Conservation (phyloP, 2,329 filamentous ascomycete genomes). For the Talaromyces amestolkiae region DNA sequence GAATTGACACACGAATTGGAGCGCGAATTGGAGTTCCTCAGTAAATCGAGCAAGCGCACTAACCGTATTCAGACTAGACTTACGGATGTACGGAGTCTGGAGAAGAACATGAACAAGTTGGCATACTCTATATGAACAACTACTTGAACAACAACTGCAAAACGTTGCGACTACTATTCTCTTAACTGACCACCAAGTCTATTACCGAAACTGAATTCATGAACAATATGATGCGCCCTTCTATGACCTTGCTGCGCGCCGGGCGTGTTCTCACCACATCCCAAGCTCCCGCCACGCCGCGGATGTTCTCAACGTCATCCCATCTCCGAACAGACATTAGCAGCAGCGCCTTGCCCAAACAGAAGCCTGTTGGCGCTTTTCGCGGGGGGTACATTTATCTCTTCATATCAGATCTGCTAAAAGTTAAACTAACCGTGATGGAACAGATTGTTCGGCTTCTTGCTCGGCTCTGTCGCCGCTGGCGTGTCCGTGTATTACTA, state of each 20-base stretch:
- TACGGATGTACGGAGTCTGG: not conserved
- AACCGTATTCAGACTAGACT: not conserved
- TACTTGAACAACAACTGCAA: not conserved
- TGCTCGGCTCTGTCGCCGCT: conserved; percentile 76
- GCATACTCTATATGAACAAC: not conserved
- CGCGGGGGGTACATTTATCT: conserved; percentile 62
- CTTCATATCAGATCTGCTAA: conserved; percentile 15
- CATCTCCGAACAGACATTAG: conserved; percentile 36
- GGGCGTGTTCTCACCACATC: conserved; percentile 27
- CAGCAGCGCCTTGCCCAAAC: conserved; percentile 46
- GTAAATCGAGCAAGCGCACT: not conserved
- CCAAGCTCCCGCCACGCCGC: conserved; percentile 8
- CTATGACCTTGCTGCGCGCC: conserved; percentile 2
- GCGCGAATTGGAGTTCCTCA: too few relatives aligned
- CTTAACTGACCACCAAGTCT: not conserved
- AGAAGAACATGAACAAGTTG: not conserved
- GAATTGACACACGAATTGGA: too few relatives aligned
- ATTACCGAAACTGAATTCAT: too few relatives aligned
- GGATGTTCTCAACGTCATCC: conserved; percentile 37
- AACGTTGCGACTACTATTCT: not conserved
- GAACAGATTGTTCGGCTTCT: conserved; percentile 83
- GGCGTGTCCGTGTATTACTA: conserved; percentile 87
- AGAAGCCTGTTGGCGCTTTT: conserved; percentile 68
- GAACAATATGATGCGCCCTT: conserved; percentile 4
- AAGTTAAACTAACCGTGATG: conserved; percentile 5